Evolutionary conservation across 2,329 filamentous ascomycete genomes (phyloP).

Genomic region (Arthrobotrys entomopaga): DNA sequence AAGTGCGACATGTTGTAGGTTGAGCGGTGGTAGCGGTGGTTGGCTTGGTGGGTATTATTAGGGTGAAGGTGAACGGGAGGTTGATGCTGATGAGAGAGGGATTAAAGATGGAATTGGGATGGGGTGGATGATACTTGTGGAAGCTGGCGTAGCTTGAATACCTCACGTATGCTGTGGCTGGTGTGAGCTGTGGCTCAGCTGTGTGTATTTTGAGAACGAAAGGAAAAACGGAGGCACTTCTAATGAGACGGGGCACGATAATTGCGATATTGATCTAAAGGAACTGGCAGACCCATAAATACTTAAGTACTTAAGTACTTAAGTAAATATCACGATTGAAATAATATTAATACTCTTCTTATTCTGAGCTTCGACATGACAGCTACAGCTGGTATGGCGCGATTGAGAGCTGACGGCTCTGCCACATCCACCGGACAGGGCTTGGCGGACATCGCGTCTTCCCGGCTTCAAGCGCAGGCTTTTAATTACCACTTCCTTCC

Average conservation of each 20-base stretch:
- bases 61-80: conserved; percentile 2
- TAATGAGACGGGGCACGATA: too few species aligned
- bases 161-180: not conserved
- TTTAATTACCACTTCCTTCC: conserved; percentile 27
- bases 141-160: not conserved
- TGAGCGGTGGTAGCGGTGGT: not conserved
- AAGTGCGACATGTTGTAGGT: conserved; percentile 76
- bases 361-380: too few species aligned
- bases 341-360: too few species aligned
- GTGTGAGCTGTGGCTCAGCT: not conserved
- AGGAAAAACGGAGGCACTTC: too few species aligned
- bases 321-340: too few species aligned
- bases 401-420: too few species aligned
- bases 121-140: not conserved
- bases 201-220: not conserved
- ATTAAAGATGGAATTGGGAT: not conserved
- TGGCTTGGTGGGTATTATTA: not conserved
- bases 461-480: conserved; percentile 31
- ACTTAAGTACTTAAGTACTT: too few species aligned
- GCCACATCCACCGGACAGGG: not conserved
- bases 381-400: too few species aligned
- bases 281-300: too few species aligned
- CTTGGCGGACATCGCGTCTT: conserved; percentile 45
- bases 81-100: conserved; percentile 22
- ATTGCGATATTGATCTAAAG: too few species aligned